These are phyloP conservation scores for Ceraceosorus bombacis DNA, from an alignment of 1,284 basidiomycete genomes.

Conservation along the genomic window DNA sequence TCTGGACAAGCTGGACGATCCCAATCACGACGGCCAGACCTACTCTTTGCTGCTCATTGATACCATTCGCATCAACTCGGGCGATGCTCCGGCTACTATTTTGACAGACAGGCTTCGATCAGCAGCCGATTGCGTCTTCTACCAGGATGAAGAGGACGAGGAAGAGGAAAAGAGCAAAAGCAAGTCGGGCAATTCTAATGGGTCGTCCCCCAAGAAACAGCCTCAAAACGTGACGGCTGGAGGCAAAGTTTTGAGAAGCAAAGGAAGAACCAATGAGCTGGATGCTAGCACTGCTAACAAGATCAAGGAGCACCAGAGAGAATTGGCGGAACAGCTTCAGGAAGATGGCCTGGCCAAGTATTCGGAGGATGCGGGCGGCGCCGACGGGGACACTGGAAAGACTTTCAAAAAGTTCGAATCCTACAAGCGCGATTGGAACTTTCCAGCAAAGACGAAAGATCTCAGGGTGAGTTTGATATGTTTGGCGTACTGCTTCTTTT, in stretches of 20 bases:
- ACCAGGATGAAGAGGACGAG: conserved; percentile 50
- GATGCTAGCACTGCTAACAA: conserved; percentile 62
- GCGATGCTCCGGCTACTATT: conserved; percentile 57
- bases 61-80: conserved; percentile 70
- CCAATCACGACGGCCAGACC: conserved; percentile 63
- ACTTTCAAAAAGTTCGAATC: conserved; percentile 89
- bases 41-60: conserved; percentile 86
- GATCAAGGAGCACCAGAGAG: conserved; percentile 81
- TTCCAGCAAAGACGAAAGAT: conserved; percentile 57
- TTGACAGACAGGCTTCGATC: conserved; percentile 77
- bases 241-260: conserved; percentile 44
- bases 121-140: conserved; percentile 61
- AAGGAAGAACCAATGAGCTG: conserved; percentile 67
- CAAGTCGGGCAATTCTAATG: too few species aligned
- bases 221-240: conserved; percentile 24
- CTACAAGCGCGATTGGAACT: conserved; percentile 83
- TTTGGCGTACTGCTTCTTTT: neutral
- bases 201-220: conserved; percentile 14
- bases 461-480: conserved; percentile 14
- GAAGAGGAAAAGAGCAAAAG: conserved; percentile 26
- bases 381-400: conserved; percentile 58
- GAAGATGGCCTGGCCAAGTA: conserved; percentile 74
- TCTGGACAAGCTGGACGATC: conserved; percentile 66
- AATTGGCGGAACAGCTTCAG: conserved; percentile 72
- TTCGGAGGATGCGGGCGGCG: conserved; percentile 53